phyloP scores from a whole-genome alignment of 352 stramenopile species.

The Phytophthora cryptogea region DNA sequence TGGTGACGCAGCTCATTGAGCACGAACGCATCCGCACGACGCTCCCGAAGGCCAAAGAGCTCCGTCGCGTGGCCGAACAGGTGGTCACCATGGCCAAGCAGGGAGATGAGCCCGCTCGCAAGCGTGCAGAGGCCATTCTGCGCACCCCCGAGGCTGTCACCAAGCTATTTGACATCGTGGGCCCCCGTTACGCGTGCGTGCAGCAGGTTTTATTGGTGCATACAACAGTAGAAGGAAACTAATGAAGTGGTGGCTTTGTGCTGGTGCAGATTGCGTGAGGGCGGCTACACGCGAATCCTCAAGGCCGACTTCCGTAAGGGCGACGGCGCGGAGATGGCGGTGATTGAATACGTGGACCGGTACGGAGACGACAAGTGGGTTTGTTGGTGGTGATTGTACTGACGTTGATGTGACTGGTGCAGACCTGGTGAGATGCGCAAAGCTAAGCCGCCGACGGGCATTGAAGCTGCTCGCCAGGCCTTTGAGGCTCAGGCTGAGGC shows the following conservation, averaged over 20 bases:
- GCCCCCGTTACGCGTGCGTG: constrained; percentile 93
- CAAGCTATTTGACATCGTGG: constrained; percentile 97
- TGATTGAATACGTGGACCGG: constrained; percentile 98
- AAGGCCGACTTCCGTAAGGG: constrained; percentile 93
- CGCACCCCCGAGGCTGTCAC: constrained; percentile 90
- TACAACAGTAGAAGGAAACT: not conserved
- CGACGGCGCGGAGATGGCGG: constrained; percentile 96
- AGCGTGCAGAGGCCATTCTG: constrained; percentile 84
- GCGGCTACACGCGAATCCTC: constrained; percentile 97
- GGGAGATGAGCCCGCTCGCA: constrained; percentile 81
- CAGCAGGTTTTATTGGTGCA: constrained; percentile 8
- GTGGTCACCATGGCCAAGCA: constrained; percentile 96
- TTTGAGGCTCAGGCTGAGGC: constrained; percentile 45
- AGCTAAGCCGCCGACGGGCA: constrained; percentile 63
- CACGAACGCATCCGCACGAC: constrained; percentile 98
- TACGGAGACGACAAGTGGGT: constrained; percentile 22
- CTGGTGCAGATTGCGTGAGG: constrained; percentile 55
- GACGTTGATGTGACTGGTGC: constrained; percentile 9
- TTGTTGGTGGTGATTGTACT: not conserved
- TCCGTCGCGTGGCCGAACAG: constrained; percentile 93
- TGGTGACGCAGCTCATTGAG: constrained; percentile 97
- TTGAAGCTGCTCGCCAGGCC: constrained; percentile 51
- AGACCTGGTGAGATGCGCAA: constrained; percentile 88
- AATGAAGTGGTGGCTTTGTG: constrained; percentile 15
- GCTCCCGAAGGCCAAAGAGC: constrained; percentile 96